These are phyloP conservation scores for Macadamia tetraphylla DNA, from an alignment of 164 flowering plant species.

Conservation along the genomic window DNA sequence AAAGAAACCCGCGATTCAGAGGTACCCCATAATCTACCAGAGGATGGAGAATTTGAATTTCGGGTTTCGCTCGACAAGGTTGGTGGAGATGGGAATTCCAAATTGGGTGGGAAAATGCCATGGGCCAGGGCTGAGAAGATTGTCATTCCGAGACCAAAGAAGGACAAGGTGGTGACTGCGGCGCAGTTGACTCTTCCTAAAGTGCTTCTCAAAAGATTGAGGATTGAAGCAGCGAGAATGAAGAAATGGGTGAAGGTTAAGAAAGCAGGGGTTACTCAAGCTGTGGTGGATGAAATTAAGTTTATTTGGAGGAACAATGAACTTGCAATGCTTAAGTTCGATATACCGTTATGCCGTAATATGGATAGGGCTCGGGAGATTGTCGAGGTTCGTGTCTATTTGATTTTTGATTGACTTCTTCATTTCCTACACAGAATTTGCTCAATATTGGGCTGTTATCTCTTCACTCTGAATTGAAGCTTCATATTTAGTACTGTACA, in stretches of 20 bases:
- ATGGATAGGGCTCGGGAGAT: constrained; percentile 94
- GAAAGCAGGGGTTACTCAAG: constrained; percentile 77
- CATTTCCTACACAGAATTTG: background rate
- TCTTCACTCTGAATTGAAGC: background rate
- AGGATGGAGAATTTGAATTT: constrained; percentile 21
- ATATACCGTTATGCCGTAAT: constrained; percentile 66
- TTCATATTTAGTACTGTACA: background rate
- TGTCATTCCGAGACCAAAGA: constrained; percentile 50
- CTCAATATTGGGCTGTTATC: background rate
- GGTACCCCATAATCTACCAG: background rate
- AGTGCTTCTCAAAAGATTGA: constrained; percentile 58
- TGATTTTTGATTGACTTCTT: background rate
- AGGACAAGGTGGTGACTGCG: constrained; percentile 38
- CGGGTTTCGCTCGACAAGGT: constrained; percentile 21
- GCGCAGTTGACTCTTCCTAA: constrained; percentile 60
- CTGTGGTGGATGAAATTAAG: constrained; percentile 59
- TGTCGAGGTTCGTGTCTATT: constrained; percentile 50
- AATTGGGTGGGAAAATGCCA: constrained; percentile 43
- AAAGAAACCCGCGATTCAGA: constrained; percentile 7
- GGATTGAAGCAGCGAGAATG: constrained; percentile 53
- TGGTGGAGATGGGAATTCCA: constrained; percentile 16
- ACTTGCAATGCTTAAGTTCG: constrained; percentile 81
- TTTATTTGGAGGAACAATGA: constrained; percentile 58
- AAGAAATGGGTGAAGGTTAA: constrained; percentile 79
- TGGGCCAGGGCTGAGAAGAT: constrained; percentile 56